Conservation (phyloP, 2,329 filamentous ascomycete genomes). For the Whalleya microplaca region DNA sequence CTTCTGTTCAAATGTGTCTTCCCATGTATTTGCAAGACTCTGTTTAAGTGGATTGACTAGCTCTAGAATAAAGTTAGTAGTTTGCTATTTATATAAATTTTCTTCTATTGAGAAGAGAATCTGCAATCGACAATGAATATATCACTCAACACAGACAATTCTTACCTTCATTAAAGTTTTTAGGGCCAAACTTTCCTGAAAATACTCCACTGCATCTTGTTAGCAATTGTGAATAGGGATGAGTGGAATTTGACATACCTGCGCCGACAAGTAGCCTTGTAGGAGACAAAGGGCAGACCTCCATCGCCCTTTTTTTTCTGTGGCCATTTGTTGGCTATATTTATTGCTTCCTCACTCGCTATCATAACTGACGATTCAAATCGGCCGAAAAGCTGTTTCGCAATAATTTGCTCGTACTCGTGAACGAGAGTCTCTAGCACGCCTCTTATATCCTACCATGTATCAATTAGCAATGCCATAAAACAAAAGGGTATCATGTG, state of each 20-base stretch:
- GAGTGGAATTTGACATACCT: slow-evolving; percentile 8
- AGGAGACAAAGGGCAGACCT: slow-evolving; percentile 14
- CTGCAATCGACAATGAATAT: background rate
- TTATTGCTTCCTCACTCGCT: slow-evolving; percentile 6
- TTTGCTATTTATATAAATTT: background rate
- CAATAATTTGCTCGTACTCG: slow-evolving; percentile 1
- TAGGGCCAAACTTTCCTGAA: slow-evolving; percentile 1
- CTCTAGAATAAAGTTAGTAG: slow-evolving; percentile 5
- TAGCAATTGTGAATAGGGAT: background rate
- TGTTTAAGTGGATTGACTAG: slow-evolving; percentile 17
- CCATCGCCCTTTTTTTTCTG: slow-evolving; percentile 1
- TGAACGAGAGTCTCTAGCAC: background rate
- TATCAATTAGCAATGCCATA: background rate
- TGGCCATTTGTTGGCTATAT: slow-evolving; percentile 16
- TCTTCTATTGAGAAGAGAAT: too few relatives aligned
- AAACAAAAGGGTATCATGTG: background rate
- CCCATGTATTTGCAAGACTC: slow-evolving; percentile 13
- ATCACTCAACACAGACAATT: background rate
- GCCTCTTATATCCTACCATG: slow-evolving; percentile 4
- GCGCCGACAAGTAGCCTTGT: slow-evolving; percentile 19
- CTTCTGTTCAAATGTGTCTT: slow-evolving; percentile 11
- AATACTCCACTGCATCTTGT: slow-evolving; percentile 20
- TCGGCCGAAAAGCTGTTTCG: slow-evolving; percentile 8
- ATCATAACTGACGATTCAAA: slow-evolving; percentile 2
- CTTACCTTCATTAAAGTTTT: slow-evolving; percentile 28